Percentiles rank a stretch among this genome's conserved stretches.
phyloP scores from a whole-genome alignment of 805 yeast species.

The Pichia manshurica region DNA sequence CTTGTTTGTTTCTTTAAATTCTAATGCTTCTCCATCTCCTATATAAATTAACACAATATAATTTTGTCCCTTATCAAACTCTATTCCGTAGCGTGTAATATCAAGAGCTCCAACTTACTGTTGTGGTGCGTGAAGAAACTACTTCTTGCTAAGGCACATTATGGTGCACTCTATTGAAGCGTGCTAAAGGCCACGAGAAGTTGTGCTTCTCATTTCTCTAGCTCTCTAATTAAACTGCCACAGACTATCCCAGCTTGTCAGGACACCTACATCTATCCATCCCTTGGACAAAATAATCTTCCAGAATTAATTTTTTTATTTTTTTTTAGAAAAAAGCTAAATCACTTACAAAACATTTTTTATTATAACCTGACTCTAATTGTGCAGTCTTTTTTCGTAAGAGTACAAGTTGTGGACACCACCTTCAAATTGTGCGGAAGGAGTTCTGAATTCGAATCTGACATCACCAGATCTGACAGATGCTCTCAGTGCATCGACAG shows the following conservation, averaged over 20 bases:
- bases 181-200: too few species aligned
- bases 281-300: too few species aligned
- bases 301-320: too few species aligned
- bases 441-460: conserved; percentile 96
- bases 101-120: too few species aligned
- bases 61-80: neutral
- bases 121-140: too few species aligned
- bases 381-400: conserved; percentile 94
- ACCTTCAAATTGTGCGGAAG: conserved; percentile 98
- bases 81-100: too few species aligned
- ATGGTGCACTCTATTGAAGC: too few species aligned
- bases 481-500: conserved; percentile 57
- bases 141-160: too few species aligned
- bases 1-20: conserved; percentile 2
- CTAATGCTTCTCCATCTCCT: conserved; percentile 10
- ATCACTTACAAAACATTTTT: conserved; percentile 6
- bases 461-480: conserved; percentile 62
- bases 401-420: conserved; percentile 96
- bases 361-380: conserved; percentile 34
- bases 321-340: neutral
- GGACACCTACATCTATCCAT: too few species aligned
- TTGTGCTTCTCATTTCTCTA: too few species aligned
- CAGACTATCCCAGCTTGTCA: too few species aligned
- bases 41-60: conserved; percentile 6
- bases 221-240: too few species aligned